These are phyloP conservation scores for Crucibulum laeve DNA, from an alignment of 768 basidiomycete species.

Conservation along the genomic window DNA sequence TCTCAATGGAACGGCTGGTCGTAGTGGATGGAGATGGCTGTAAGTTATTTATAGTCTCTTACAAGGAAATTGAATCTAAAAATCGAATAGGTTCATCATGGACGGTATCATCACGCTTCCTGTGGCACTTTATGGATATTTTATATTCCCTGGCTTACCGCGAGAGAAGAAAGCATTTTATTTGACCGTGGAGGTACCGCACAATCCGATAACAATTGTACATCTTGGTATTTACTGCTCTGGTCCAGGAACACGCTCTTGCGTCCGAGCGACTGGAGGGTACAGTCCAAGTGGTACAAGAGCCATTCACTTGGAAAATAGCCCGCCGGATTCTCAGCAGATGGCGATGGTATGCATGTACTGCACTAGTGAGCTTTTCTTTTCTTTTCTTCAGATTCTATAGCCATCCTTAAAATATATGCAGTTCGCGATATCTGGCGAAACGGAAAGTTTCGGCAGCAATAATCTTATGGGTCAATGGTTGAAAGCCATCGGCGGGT, in stretches of 20 bases:
- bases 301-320: constrained; percentile 42
- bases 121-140: constrained; percentile 67
- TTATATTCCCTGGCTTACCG: constrained; percentile 71
- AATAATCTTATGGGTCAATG: constrained; percentile 75
- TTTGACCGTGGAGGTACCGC: constrained; percentile 47
- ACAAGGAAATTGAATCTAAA: constrained; percentile 1
- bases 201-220: background rate
- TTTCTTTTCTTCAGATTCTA: background rate
- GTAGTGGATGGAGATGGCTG: constrained; percentile 69
- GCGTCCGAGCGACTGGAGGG: constrained; percentile 44
- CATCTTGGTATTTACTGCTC: background rate
- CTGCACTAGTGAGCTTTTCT: constrained; percentile 43
- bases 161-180: constrained; percentile 61
- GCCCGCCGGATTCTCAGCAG: constrained; percentile 45
- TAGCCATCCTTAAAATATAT: background rate
- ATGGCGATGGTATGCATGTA: constrained; percentile 70
- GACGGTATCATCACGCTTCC: constrained; percentile 71
- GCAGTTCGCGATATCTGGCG: constrained; percentile 63
- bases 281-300: constrained; percentile 34
- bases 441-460: constrained; percentile 64
- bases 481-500: constrained; percentile 58
- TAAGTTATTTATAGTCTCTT: constrained; percentile 21
- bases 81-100: constrained; percentile 49
- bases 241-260: constrained; percentile 46
- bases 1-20: constrained; percentile 45